phyloP scores from a whole-genome alignment of 345 rosid genomes.

The Geranium rotundifolium region DNA sequence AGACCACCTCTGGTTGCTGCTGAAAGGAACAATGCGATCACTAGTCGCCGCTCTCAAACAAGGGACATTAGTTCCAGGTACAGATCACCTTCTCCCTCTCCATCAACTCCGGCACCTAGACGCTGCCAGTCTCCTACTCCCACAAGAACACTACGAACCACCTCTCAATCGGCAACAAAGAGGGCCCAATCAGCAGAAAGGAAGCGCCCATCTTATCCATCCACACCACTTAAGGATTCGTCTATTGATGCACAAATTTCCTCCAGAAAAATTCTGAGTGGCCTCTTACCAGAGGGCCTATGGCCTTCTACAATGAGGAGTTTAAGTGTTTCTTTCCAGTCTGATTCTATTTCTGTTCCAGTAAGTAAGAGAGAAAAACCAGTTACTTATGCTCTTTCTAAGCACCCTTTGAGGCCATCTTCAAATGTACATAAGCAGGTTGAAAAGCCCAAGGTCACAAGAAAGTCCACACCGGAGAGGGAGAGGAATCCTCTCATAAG shows the following conservation, averaged over 20 bases:
- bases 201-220: slow-evolving; percentile 63
- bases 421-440: slow-evolving; percentile 67
- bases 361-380: slow-evolving; percentile 78
- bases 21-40: slow-evolving; percentile 54
- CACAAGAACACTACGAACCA: slow-evolving; percentile 37
- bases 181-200: slow-evolving; percentile 85
- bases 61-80: slow-evolving; percentile 72
- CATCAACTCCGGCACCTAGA: slow-evolving; percentile 33
- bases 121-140: slow-evolving; percentile 68
- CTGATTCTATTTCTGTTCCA: slow-evolving; percentile 73
- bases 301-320: slow-evolving; percentile 99
- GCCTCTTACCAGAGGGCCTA: slow-evolving; percentile 73
- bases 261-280: slow-evolving; percentile 52
- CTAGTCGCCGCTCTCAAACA: slow-evolving; percentile 46
- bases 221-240: slow-evolving; percentile 64
- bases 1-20: slow-evolving; percentile 60
- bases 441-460: slow-evolving; percentile 36
- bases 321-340: slow-evolving; percentile 90
- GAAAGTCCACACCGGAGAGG: slow-evolving; percentile 77
- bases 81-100: slow-evolving; percentile 67
- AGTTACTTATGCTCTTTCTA: slow-evolving; percentile 33
- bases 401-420: slow-evolving; percentile 76
- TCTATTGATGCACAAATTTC: slow-evolving; percentile 38
- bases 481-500: slow-evolving; percentile 76
- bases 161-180: slow-evolving; percentile 45